Evolutionary conservation across 345 rosid genomes (phyloP), one percentile per base, ranked within the genome.

Genomic region (Populus ilicifolia): DNA sequence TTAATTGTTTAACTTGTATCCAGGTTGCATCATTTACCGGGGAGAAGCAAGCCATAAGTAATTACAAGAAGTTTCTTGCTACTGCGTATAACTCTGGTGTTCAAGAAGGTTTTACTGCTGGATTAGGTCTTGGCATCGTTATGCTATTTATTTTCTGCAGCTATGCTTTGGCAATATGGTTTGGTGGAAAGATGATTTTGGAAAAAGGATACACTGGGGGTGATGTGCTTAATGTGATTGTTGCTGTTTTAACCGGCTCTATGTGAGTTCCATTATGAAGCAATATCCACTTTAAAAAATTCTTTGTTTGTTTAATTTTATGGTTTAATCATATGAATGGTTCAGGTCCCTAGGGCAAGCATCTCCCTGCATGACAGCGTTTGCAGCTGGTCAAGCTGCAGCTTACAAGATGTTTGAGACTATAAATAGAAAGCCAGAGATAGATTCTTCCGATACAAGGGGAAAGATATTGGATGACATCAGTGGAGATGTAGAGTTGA

Each of bases 1-100:
- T 62, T 78, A 20, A 71, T 35, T 59, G 54, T 10, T 29, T 30
- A 41, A 1, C 25, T 61, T 25, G 44, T 4, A 25, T n/a, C 8
- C 81, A 92, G 97, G 97, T 91, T 73, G 91, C 94, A 36, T 90
- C 97, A 30, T 90, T 88, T 76, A 89, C 92, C 0, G 93, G 97
- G 75, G 88, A 91, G 85, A 84, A 87, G 67, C 89, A 79, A 75
- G 93, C 94, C 2, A 75, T 87, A 25, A 81, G 44, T 61, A 78
- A 65, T 36, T 91, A 91, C 83, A 88, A 91, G 43, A 87, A 83
- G 76, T 84, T 75, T 78, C 85, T 90, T 1, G 71, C 73, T 39
- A 80, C 79, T 65, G 92, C 97, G 33, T 90, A 90, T 65, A 76
- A 54, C 69, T 84, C 91, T 4, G 86, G 91, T 30, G 85, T 83